Evolutionary conservation across 2,329 filamentous ascomycete genomes (phyloP).

Genomic region (Colletotrichum somersetense): DNA sequence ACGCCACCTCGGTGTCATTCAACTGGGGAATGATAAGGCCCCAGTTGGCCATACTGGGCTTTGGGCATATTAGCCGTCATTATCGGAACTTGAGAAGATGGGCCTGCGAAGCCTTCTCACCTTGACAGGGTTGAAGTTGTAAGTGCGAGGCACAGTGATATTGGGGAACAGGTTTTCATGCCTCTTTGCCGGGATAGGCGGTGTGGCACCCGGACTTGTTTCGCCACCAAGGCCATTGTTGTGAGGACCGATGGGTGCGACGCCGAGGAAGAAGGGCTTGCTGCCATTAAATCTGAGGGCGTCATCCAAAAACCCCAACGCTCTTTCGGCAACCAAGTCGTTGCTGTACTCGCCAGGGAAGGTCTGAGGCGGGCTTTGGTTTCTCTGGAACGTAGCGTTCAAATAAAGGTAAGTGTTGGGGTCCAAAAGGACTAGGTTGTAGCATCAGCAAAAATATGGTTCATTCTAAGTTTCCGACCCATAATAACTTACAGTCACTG

Average conservation of each 20-base stretch:
- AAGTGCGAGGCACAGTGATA: constrained; percentile 69
- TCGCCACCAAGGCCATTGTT: constrained; percentile 56
- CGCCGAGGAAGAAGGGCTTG: constrained; percentile 75
- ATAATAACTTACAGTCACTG: constrained; percentile 52
- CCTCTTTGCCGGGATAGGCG: constrained; percentile 69
- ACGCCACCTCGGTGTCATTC: constrained; percentile 56
- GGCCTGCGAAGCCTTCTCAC: constrained; percentile 50
- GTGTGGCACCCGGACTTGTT: constrained; percentile 42
- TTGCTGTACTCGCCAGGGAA: constrained; percentile 54
- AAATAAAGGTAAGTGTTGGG: constrained; percentile 58
- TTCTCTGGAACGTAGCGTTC: constrained; percentile 62
- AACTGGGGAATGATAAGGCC: constrained; percentile 57
- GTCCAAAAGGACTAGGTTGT: constrained; percentile 53
- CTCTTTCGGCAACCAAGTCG: constrained; percentile 71
- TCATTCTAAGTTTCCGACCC: background rate
- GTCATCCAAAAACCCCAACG: constrained; percentile 71
- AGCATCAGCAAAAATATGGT: background rate
- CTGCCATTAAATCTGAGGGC: constrained; percentile 61
- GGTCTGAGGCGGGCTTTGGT: constrained; percentile 51
- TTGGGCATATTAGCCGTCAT: background rate
- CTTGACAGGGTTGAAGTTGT: constrained; percentile 75
- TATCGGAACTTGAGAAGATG: background rate
- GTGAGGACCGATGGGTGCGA: constrained; percentile 77
- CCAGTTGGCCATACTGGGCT: constrained; percentile 61
- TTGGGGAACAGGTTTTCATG: constrained; percentile 73